These are phyloP conservation scores for Russula foetens DNA, from an alignment of 768 basidiomycete genomes.

Conservation along the genomic window DNA sequence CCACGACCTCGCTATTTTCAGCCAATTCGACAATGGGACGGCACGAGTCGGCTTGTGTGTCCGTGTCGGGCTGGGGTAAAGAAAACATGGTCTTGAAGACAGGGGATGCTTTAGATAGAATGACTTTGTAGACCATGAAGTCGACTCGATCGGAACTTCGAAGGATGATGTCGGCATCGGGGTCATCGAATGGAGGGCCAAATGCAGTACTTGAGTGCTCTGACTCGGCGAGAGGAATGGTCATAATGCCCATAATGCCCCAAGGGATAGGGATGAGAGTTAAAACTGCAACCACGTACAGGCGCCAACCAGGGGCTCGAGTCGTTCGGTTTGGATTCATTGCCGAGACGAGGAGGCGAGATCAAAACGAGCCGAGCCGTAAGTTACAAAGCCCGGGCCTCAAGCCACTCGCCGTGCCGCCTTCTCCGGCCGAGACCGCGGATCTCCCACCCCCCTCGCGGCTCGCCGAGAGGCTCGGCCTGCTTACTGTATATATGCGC, in stretches of 20 bases:
- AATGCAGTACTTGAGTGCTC: neutral
- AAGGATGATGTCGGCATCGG: neutral
- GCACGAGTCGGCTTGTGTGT: neutral
- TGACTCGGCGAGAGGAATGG: neutral
- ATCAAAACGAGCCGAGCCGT: too few relatives aligned
- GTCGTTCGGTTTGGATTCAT: too few relatives aligned
- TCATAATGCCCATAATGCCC: neutral
- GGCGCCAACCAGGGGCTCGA: too few relatives aligned
- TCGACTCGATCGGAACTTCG: slow-evolving; percentile 3
- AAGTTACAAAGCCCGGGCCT: too few relatives aligned
- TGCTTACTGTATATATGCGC: too few relatives aligned
- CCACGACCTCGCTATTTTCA: neutral
- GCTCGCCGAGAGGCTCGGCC: too few relatives aligned
- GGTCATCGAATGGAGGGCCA: neutral
- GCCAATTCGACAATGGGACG: neutral
- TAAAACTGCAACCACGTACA: too few relatives aligned
- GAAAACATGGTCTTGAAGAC: neutral
- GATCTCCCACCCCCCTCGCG: too few relatives aligned
- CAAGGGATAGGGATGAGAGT: neutral
- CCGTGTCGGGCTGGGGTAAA: neutral
- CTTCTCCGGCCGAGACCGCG: too few relatives aligned
- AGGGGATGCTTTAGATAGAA: slow-evolving; percentile 1
- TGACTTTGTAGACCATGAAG: neutral
- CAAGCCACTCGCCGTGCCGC: too few relatives aligned
- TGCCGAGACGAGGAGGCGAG: too few relatives aligned